phyloP scores from a whole-genome alignment of 139 green algal species.

The Zygnema circumcarinatum region DNA sequence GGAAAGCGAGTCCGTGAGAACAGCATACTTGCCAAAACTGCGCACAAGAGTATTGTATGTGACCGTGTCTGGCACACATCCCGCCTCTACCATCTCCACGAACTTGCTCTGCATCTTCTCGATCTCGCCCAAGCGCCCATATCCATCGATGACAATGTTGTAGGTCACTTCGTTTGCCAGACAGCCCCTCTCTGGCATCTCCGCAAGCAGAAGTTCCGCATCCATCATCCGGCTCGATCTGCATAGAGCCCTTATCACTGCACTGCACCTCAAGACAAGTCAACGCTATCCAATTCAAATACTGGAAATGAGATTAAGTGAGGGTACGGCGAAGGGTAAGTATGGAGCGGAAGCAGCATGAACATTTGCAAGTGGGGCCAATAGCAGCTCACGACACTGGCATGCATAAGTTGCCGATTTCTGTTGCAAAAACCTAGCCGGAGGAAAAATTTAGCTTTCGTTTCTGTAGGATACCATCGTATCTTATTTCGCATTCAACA shows the following conservation, averaged over 20 bases:
- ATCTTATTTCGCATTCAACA: no score
- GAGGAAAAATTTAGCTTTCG: no score
- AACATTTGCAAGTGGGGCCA: no score
- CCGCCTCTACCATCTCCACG: conserved; percentile 14
- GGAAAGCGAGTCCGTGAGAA: no score
- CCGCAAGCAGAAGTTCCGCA: conserved; percentile 1
- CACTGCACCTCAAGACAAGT: neutral
- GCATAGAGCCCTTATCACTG: conserved; percentile 28
- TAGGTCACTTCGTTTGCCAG: neutral
- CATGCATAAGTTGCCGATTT: no score
- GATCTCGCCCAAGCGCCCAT: conserved; percentile 1
- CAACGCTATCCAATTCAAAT: no score
- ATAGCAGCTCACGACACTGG: no score
- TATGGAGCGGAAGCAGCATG: no score
- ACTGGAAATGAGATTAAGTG: no score
- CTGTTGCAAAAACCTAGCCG: no score
- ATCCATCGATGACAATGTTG: conserved; percentile 21
- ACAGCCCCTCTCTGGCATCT: conserved; percentile 8
- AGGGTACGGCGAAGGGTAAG: no score
- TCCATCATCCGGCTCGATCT: conserved; percentile 9
- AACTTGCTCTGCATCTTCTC: conserved; percentile 1
- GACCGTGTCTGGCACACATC: neutral
- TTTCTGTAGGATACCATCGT: no score
- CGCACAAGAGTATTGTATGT: conserved; percentile 27
- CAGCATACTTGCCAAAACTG: conserved; percentile 30